Conservation (phyloP, 2,329 filamentous ascomycete genomes). For the Talaromyces sp. region DNA sequence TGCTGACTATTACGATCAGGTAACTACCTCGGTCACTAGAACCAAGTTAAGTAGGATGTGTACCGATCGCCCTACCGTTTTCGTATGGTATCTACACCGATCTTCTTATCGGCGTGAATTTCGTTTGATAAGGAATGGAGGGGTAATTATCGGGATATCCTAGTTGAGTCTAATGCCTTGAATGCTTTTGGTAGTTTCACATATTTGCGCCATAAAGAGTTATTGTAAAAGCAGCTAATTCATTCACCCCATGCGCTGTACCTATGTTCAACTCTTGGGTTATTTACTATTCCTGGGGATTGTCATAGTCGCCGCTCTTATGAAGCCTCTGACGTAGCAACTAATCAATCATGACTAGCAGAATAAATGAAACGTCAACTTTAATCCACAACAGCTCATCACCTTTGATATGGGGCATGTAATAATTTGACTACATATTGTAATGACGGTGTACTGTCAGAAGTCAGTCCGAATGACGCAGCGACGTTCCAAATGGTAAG, state of each 20-base stretch:
- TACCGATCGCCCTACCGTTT: not conserved
- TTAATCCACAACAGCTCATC: not conserved
- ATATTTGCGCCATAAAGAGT: not conserved
- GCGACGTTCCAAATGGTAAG: not conserved
- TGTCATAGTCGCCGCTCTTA: not conserved
- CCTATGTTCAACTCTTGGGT: not conserved
- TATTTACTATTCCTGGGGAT: not conserved
- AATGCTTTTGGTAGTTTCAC: not conserved
- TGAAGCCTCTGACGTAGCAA: conserved; percentile 5
- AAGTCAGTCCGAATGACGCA: not conserved
- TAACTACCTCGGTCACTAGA: not conserved
- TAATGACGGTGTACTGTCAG: not conserved
- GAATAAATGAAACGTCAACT: not conserved
- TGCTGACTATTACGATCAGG: not conserved
- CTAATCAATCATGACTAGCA: not conserved
- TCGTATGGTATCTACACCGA: not conserved
- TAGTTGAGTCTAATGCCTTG: not conserved
- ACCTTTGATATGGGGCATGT: not conserved
- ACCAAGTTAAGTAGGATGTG: not conserved
- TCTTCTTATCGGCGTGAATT: not conserved
- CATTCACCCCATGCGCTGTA: not conserved
- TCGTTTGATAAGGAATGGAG: conserved; percentile 3
- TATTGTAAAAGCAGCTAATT: not conserved
- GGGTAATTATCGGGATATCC: not conserved
- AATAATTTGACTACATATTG: not conserved